Evolutionary conservation across 306 rosid species (phyloP).

Genomic region (Lathyrus tuberosus): DNA sequence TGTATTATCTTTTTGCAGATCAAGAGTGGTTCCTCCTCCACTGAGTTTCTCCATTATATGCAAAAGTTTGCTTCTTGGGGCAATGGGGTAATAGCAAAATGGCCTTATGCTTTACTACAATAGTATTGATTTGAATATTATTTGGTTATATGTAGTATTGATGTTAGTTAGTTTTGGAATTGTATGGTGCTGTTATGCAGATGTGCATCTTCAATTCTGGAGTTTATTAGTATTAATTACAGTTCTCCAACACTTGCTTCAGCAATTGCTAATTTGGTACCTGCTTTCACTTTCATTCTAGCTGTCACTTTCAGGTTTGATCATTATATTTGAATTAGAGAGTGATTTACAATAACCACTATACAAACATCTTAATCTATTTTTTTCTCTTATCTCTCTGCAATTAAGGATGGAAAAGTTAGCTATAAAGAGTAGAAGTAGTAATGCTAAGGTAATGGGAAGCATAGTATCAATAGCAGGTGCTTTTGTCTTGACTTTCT

Average conservation of each 20-base stretch:
- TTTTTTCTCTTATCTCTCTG: not conserved
- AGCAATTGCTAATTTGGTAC: not conserved
- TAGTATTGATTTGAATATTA: too few species aligned
- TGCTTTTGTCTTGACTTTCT: constrained; percentile 82
- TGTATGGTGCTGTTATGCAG: not conserved
- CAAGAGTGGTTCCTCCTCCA: constrained; percentile 63
- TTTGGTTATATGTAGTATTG: not conserved
- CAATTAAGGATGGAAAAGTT: constrained; percentile 76
- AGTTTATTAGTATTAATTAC: not conserved
- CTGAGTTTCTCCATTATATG: constrained; percentile 63
- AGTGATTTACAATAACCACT: too few species aligned
- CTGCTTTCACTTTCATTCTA: constrained; percentile 13
- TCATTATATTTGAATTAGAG: not conserved
- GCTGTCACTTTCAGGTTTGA: not conserved
- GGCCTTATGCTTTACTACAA: not conserved
- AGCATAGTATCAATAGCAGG: constrained; percentile 79
- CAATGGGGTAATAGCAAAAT: constrained; percentile 68
- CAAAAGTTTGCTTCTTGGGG: constrained; percentile 73
- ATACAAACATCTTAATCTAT: not conserved
- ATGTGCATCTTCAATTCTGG: not conserved
- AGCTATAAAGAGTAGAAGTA: constrained; percentile 58
- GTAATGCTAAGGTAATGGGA: constrained; percentile 81
- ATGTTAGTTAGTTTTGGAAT: too few species aligned
- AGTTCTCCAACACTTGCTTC: constrained; percentile 20
- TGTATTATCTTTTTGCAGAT: constrained; percentile 43